Evolutionary conservation across 2,329 filamentous ascomycete species (phyloP).

Genomic region (Fusarium siculi): DNA sequence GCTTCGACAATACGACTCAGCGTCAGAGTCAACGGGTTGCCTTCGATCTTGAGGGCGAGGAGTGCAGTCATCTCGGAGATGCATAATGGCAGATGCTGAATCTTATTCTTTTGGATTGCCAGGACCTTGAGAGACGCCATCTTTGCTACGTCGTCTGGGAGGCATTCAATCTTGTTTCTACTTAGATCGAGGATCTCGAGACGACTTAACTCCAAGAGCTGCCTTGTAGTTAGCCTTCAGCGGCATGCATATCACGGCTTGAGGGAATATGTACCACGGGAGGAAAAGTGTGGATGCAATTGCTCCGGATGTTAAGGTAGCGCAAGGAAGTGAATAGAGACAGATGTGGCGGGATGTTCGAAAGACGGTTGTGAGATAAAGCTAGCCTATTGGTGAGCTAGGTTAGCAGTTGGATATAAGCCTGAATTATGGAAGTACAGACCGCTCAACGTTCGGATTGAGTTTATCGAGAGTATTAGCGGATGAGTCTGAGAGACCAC

Average conservation of each 20-base stretch:
- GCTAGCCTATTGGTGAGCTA: not conserved
- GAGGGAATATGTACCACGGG: not conserved
- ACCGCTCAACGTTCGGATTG: not conserved
- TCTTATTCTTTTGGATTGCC: not conserved
- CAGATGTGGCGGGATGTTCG: not conserved
- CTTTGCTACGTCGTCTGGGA: not conserved
- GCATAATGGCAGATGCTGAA: not conserved
- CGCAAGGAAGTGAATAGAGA: not conserved
- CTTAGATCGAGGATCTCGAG: not conserved
- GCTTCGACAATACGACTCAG: not conserved
- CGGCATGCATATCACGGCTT: rapidly evolving
- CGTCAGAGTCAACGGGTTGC: not conserved
- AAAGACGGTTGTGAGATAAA: not conserved
- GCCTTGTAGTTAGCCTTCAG: not conserved
- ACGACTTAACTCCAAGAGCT: not conserved
- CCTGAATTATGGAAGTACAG: not conserved
- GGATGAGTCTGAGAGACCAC: not conserved
- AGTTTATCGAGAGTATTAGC: not conserved
- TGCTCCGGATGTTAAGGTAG: not conserved
- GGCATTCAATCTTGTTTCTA: not conserved
- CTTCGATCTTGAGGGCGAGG: not conserved
- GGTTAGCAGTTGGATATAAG: not conserved
- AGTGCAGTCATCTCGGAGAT: not conserved
- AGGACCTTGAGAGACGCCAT: not conserved
- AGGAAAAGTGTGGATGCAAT: not conserved